Evolutionary conservation across 139 green algal species (phyloP), one percentile per base, ranked within the genome.

Genomic region (Coccomyxa sp.): DNA sequence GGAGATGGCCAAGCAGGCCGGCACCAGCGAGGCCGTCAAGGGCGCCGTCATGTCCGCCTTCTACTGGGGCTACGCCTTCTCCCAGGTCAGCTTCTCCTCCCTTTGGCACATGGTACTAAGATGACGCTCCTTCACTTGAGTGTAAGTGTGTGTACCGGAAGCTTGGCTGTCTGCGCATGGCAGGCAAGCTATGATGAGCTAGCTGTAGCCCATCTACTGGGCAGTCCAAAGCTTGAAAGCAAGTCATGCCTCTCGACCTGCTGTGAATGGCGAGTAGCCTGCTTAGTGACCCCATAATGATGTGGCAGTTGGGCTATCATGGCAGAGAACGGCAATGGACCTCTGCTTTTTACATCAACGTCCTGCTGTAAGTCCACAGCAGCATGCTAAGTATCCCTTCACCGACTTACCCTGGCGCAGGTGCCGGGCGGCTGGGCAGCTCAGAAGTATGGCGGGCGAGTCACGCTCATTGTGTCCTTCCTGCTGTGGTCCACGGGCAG

Each of bases 41-140:
- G 95, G 95, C 12, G 90, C 82, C 0, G 95, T 99, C 12, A 82
- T 99, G n/a, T 97, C 91, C 0, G 90, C 95, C 14, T 99, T 99
- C 74, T 99, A 95, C 82, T 98, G 94, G 88, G 96, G 96, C 38
- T 99, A 99, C 54, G 96, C 84, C 2, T 38, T 97, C 2, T 97
- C 95, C 12, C 95, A 98, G 88, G 90, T 91, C 18, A 1, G 27
- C 27, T 22, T 22, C 5, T 64, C 3, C 5, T 18, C 50, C 2
- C 50, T 31, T 7, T 6, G 18, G 22, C 18, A 5, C 50, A 64
- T 64, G 22, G 50, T 22, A 3, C 27, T 58, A 27, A n/a, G n/a
- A n/a, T n/a, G n/a, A n/a, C 44, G 14, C 12, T 14, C 44, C 14
- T 64, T 64, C 50, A 64, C 5, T 64, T 64, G 5, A 3, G 50